Percentiles rank a stretch among this genome's conserved stretches.
Evolutionary conservation across 2,329 filamentous ascomycete species (phyloP).

Genomic region (Sarocladium brachiariae): DNA sequence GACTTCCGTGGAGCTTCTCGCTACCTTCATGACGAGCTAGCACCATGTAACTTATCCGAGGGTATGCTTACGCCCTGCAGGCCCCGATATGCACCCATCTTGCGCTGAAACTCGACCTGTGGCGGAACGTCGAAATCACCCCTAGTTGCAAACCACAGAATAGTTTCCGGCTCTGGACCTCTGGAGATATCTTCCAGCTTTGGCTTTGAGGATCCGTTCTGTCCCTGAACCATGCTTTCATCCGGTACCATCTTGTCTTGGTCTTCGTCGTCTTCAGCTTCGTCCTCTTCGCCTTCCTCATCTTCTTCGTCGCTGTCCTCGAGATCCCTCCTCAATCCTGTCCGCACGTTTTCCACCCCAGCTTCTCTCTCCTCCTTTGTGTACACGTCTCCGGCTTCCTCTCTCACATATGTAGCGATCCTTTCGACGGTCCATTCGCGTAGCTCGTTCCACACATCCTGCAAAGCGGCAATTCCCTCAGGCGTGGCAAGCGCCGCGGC

Average conservation of each 20-base stretch:
- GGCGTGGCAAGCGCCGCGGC: constrained; percentile 34
- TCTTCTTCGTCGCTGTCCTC: constrained; percentile 48
- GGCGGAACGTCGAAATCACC: constrained; percentile 38
- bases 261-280: constrained; percentile 42
- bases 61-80: constrained; percentile 29
- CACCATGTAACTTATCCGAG: constrained; percentile 14
- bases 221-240: constrained; percentile 15
- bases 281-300: constrained; percentile 48
- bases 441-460: constrained; percentile 50
- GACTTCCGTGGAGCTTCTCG: neutral
- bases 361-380: constrained; percentile 62
- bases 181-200: constrained; percentile 20
- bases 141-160: constrained; percentile 38
- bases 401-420: constrained; percentile 34
- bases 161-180: constrained; percentile 37
- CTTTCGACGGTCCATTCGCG: constrained; percentile 33
- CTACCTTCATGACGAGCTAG: constrained; percentile 9
- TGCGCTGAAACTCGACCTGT: constrained; percentile 37
- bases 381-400: constrained; percentile 53
- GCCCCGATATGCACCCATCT: constrained; percentile 24
- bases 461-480: constrained; percentile 37
- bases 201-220: neutral
- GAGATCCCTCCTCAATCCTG: constrained; percentile 55
- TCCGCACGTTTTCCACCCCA: constrained; percentile 64
- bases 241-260: constrained; percentile 35